Evolutionary conservation across 352 stramenopile genomes (phyloP).

Genomic region (Pythium angustatum): DNA sequence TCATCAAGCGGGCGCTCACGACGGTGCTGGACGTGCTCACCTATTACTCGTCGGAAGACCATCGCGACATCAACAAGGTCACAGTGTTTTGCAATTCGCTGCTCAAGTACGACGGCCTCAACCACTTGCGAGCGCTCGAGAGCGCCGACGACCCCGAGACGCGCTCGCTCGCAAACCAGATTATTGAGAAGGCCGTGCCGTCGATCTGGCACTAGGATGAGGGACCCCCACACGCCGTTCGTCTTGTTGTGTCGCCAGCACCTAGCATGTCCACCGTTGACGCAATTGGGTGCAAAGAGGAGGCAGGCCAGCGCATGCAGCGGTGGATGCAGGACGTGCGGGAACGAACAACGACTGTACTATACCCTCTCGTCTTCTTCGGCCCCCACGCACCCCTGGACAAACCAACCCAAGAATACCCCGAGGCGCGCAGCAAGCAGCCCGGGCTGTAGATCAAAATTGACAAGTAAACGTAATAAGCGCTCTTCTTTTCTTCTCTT

Average conservation of each 20-base stretch:
- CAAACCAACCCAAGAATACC: background rate
- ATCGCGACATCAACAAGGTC: conserved; percentile 79
- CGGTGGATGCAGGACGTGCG: too few relatives aligned
- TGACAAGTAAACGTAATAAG: conserved; percentile 26
- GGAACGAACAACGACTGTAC: too few relatives aligned
- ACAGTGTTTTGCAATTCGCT: conserved; percentile 85
- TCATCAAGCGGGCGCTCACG: conserved; percentile 53
- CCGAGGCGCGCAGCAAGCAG: background rate
- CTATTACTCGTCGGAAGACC: conserved; percentile 67
- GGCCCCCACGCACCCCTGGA: background rate
- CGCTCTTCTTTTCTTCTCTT: conserved; percentile 1
- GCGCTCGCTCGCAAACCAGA: conserved; percentile 57
- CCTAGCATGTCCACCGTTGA: too few relatives aligned
- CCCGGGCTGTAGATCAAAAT: conserved; percentile 18
- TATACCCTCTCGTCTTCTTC: conserved; percentile 5
- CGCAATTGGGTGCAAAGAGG: too few relatives aligned
- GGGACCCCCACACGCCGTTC: background rate
- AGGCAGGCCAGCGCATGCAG: too few relatives aligned
- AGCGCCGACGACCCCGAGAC: conserved; percentile 51
- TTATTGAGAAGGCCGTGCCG: conserved; percentile 83
- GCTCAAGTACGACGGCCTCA: conserved; percentile 70
- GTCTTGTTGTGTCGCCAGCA: background rate
- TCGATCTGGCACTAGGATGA: conserved; percentile 69
- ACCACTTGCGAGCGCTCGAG: conserved; percentile 63
- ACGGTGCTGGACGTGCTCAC: conserved; percentile 69